phyloP scores from a whole-genome alignment of 148 eudicot species.

The Rhododendron mucronatum region DNA sequence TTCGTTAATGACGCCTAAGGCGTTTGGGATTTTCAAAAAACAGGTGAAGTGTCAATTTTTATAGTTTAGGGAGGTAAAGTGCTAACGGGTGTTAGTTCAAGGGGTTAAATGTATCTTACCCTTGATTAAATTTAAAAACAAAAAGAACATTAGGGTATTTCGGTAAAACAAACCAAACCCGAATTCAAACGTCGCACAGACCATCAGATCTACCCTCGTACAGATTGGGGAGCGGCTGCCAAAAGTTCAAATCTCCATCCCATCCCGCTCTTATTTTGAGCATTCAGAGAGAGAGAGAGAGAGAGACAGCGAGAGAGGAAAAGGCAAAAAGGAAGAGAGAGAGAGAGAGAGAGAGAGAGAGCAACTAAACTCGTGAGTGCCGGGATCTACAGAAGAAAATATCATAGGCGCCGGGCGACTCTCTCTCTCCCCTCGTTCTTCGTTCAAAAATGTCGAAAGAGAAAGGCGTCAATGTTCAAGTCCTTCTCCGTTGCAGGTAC shows the following conservation, averaged over 20 bases:
- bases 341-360: constrained; percentile 5
- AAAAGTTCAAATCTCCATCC: constrained; percentile 11
- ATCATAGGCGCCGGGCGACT: not conserved
- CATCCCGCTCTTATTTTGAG: constrained; percentile 10
- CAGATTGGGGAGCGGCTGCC: constrained; percentile 5
- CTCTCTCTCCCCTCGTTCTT: not conserved
- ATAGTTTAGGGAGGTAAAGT: no score
- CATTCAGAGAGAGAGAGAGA: not conserved
- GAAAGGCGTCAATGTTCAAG: constrained; percentile 79
- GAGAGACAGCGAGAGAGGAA: not conserved
- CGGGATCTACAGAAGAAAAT: constrained; percentile 10
- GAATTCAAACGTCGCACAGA: not conserved
- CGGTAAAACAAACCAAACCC: not conserved
- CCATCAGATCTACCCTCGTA: constrained; percentile 5
- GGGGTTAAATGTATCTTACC: no score
- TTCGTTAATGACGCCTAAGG: no score
- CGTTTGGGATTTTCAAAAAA: no score
- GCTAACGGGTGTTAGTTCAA: no score
- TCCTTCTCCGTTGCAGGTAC: constrained; percentile 92
- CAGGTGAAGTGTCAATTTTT: no score
- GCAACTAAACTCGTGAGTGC: not conserved
- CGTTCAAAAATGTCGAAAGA: constrained; percentile 62
- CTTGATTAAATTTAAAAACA: no score
- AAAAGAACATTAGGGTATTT: not conserved
- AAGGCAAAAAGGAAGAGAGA: not conserved